A percentile compares a stretch with the other conserved stretches of the same genome.
These are phyloP conservation scores for Boletus rubroflammeus DNA, from an alignment of 768 basidiomycete genomes.

Conservation along the genomic window DNA sequence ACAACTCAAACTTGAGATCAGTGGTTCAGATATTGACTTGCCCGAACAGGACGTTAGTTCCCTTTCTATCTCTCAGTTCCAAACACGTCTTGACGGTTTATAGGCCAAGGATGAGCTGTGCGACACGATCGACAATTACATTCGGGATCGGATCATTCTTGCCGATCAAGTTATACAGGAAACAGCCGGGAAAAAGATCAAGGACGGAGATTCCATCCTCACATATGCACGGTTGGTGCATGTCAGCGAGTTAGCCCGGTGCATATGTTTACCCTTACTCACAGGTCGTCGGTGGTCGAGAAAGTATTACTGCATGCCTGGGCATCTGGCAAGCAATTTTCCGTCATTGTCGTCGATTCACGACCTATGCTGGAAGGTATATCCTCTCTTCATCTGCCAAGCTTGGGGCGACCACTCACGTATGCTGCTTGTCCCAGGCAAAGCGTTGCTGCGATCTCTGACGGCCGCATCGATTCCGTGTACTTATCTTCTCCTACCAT, in stretches of 20 bases:
- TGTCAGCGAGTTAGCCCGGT: neutral
- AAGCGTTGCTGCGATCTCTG: constrained; percentile 67
- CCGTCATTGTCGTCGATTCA: constrained; percentile 93
- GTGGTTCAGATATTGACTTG: constrained; percentile 85
- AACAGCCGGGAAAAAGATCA: constrained; percentile 88
- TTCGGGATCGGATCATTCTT: constrained; percentile 88
- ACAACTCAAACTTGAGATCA: constrained; percentile 94
- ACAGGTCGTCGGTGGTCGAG: constrained; percentile 91
- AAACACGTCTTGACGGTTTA: constrained; percentile 1
- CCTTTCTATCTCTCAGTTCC: neutral
- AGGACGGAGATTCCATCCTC: constrained; percentile 87
- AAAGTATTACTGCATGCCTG: constrained; percentile 80
- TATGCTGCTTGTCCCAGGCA: constrained; percentile 48
- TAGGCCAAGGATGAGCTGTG: constrained; percentile 88
- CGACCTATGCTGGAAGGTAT: constrained; percentile 88
- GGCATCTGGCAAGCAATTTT: constrained; percentile 70
- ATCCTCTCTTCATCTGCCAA: neutral
- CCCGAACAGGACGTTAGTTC: constrained; percentile 85
- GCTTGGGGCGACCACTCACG: neutral
- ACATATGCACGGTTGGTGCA: constrained; percentile 80
- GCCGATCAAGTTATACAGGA: constrained; percentile 93
- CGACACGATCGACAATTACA: constrained; percentile 86
- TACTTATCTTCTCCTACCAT: constrained; percentile 89
- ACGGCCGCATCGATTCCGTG: constrained; percentile 70
- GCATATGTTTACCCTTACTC: constrained; percentile 3